phyloP scores from a whole-genome alignment of 495 filamentous ascomycete species.

The Astrothelium macrocarpum region DNA sequence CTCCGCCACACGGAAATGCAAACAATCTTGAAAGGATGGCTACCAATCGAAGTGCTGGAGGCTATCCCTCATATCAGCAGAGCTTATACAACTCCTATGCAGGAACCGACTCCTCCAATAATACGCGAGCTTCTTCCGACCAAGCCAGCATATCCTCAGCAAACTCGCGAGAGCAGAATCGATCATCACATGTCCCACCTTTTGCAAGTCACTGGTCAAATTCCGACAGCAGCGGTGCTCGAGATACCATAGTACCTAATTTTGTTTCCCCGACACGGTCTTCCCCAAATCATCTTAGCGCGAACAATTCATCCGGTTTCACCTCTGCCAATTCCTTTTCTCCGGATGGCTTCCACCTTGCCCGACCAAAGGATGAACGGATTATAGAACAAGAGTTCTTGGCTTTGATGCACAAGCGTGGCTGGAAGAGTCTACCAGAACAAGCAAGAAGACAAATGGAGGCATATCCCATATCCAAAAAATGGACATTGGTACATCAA shows the following conservation, averaged over 20 bases:
- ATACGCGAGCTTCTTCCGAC: constrained; percentile 61
- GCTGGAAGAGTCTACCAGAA: constrained; percentile 94
- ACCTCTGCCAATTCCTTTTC: constrained; percentile 41
- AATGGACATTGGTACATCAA: constrained; percentile 95
- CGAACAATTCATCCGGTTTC: constrained; percentile 31
- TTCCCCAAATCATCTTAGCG: constrained; percentile 14
- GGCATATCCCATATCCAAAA: constrained; percentile 84
- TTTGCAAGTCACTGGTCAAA: constrained; percentile 4
- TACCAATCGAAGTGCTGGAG: background rate
- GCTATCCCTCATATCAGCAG: background rate
- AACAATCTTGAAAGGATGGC: background rate
- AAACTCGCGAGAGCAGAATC: constrained; percentile 36
- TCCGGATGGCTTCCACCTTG: constrained; percentile 54
- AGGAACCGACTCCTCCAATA: constrained; percentile 55
- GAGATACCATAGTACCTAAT: constrained; percentile 2
- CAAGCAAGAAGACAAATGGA: constrained; percentile 91
- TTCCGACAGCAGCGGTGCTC: background rate
- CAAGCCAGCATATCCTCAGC: constrained; percentile 52
- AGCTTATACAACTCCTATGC: constrained; percentile 59
- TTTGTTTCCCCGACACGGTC: constrained; percentile 1
- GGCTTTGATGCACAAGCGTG: constrained; percentile 91
- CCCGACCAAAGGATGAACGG: constrained; percentile 68
- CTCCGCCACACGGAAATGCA: constrained; percentile 24
- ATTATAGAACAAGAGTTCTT: constrained; percentile 88
- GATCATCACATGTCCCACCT: constrained; percentile 1